A percentile compares a stretch with the other conserved stretches of the same genome.
Evolutionary conservation across 2,329 filamentous ascomycete genomes (phyloP).

Genomic region (Camptophora hylomeconis): DNA sequence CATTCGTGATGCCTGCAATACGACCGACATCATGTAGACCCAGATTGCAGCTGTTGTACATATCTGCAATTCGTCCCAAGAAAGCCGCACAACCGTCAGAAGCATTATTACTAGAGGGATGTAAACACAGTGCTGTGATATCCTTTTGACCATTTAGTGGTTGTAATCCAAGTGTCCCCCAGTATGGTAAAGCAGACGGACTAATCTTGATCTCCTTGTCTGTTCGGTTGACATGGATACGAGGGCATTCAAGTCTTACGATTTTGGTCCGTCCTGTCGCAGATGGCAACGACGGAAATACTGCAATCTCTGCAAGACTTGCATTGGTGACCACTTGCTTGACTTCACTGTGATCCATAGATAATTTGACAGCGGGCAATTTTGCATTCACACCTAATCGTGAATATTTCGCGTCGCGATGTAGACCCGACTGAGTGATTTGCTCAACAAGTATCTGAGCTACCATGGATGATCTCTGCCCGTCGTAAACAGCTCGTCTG

Average conservation of each 20-base stretch:
- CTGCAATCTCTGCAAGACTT: constrained; percentile 10
- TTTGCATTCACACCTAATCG: constrained; percentile 15
- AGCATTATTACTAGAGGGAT: constrained; percentile 35
- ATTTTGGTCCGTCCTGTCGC: constrained; percentile 20
- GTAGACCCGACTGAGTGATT: constrained; percentile 31
- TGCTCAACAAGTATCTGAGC: constrained; percentile 15
- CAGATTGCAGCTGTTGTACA: constrained; percentile 45
- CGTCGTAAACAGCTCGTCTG: no score
- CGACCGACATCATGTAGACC: constrained; percentile 36
- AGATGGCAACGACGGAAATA: constrained; percentile 18
- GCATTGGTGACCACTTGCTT: constrained; percentile 1
- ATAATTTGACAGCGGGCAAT: constrained; percentile 7
- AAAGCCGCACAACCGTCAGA: constrained; percentile 36
- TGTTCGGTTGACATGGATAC: constrained; percentile 41
- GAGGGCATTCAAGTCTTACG: constrained; percentile 25
- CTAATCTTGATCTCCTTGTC: constrained; percentile 42
- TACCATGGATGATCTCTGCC: constrained; percentile 6
- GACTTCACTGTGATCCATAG: constrained; percentile 9
- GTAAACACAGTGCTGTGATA: constrained; percentile 44
- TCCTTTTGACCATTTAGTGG: constrained; percentile 44
- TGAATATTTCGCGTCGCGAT: constrained; percentile 22
- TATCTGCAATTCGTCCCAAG: constrained; percentile 37
- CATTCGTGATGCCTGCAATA: constrained; percentile 25
- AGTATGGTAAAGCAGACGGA: constrained; percentile 44
- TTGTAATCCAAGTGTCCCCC: constrained; percentile 47